Evolutionary conservation across 2,329 filamentous ascomycete genomes (phyloP).

Genomic region (Pseudocercospora musae): DNA sequence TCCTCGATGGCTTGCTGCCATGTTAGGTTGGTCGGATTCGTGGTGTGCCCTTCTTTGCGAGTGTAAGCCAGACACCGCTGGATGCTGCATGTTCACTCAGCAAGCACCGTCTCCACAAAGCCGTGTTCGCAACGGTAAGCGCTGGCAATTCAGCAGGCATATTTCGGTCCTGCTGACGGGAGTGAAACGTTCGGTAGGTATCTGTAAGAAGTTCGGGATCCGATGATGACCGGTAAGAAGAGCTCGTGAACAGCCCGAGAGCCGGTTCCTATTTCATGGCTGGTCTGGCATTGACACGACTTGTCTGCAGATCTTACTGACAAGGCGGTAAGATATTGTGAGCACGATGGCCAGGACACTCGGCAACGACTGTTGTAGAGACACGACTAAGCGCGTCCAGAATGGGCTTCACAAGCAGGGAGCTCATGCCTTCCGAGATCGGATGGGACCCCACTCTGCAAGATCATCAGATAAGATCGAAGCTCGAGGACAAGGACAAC

Average conservation of each 20-base stretch:
- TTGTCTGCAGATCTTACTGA: not conserved
- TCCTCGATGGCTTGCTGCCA: conserved; percentile 52
- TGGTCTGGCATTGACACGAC: not conserved
- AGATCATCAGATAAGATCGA: conserved; percentile 6
- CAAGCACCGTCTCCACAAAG: conserved; percentile 23
- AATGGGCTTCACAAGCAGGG: not conserved
- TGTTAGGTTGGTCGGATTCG: conserved; percentile 40
- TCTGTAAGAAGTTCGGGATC: not conserved
- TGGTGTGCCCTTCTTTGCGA: conserved; percentile 25
- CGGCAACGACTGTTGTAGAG: not conserved
- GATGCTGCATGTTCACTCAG: conserved; percentile 8
- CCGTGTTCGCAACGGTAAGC: conserved; percentile 19
- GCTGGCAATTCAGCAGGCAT: conserved; percentile 15
- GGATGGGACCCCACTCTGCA: not conserved
- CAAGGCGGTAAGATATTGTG: not conserved
- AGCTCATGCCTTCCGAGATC: not conserved
- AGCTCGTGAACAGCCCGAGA: not conserved
- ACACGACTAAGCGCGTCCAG: not conserved
- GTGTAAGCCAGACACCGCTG: conserved; percentile 22
- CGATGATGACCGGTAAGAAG: not conserved
- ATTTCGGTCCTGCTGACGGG: not conserved
- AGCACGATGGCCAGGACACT: too few species aligned
- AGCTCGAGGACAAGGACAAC: not conserved
- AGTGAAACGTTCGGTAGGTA: not conserved
- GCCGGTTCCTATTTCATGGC: not conserved